Base-by-base conservation (phyloP, 331 rosid species). In the Pyracantha coccinea region DNA sequence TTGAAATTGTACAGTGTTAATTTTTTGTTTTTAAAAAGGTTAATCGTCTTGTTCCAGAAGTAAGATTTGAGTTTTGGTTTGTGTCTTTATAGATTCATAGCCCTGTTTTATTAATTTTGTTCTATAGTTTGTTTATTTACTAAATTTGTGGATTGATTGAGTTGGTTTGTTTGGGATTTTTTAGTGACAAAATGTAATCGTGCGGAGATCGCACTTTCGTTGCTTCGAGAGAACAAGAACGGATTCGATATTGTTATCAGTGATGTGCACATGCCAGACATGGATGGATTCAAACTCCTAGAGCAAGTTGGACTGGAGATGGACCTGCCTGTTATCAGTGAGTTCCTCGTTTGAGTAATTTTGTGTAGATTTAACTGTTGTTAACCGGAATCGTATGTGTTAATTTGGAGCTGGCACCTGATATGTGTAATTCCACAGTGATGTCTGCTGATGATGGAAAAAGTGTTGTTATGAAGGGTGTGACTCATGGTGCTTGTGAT, bases 401-500 rank as follows among this genome's bases (percentile, higher is more conserved):
- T 63, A 11, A n/a, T 27, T 7, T 27, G 75, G 53, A 47, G 50
- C 73, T 81, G 77, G 74, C 71, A n/a, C 74, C 45, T 71, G 74
- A 25, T 79, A 4, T 32, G 7, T 76, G 80, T 66, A 65, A 19
- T 75, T 83, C 75, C 25, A 50, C 89, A 96, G 99, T 96, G 99
- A 96, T 96, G 99, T 96, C 99, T 0, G 97, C 96, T 5, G 99
- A 96, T 70, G 99, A 92, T 75, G 91, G 89, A 41, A 85, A 89
- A 77, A 73, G 19, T 75, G 99, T 96, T 66, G 99, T 96, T 57
- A 89, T 96, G 99, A 92, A 96, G 81, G 99, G 99, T 15, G 97
- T 96, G 50, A 96, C 99, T 38, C 99, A 96, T n/a, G 99, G 99
- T 59, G 99, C 99, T 52, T 96, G 99, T 68, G 99, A 96, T 80